These are phyloP conservation scores for Hyaloscypha hepaticicola DNA, from an alignment of 495 filamentous ascomycete genomes.

Conservation along the genomic window DNA sequence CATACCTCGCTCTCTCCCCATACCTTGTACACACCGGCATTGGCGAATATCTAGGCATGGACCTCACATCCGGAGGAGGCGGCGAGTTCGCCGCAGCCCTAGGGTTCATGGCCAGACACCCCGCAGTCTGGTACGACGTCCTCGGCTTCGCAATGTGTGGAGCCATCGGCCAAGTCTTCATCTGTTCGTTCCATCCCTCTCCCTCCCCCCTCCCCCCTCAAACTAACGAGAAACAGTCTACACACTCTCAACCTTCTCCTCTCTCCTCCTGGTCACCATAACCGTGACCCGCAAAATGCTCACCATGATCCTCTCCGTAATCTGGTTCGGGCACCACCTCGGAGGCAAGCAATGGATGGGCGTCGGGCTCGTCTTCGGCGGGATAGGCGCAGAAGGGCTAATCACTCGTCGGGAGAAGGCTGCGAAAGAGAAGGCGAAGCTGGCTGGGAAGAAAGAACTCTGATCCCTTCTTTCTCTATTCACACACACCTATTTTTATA, in stretches of 20 bases:
- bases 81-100: constrained; percentile 78
- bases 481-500: too few relatives aligned
- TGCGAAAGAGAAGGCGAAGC: constrained; percentile 71
- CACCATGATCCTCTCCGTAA: constrained; percentile 93
- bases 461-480: neutral
- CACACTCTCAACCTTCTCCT: constrained; percentile 88
- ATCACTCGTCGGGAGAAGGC: constrained; percentile 82
- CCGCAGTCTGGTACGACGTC: constrained; percentile 78
- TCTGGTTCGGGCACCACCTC: constrained; percentile 89
- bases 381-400: constrained; percentile 84
- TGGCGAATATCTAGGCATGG: constrained; percentile 66
- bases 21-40: constrained; percentile 66
- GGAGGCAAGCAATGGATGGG: constrained; percentile 87
- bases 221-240: constrained; percentile 57
- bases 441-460: constrained; percentile 25
- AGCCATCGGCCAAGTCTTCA: constrained; percentile 92
- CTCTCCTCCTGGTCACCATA: constrained; percentile 88
- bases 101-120: constrained; percentile 74
- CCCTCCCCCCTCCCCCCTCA: constrained; percentile 8
- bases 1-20: constrained; percentile 76
- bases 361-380: constrained; percentile 89
- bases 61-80: constrained; percentile 50
- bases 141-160: constrained; percentile 90
- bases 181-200: constrained; percentile 56
- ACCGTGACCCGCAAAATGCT: constrained; percentile 99